Conservation (phyloP, 257 asterid genomes). For the Ehretia macrophylla region DNA sequence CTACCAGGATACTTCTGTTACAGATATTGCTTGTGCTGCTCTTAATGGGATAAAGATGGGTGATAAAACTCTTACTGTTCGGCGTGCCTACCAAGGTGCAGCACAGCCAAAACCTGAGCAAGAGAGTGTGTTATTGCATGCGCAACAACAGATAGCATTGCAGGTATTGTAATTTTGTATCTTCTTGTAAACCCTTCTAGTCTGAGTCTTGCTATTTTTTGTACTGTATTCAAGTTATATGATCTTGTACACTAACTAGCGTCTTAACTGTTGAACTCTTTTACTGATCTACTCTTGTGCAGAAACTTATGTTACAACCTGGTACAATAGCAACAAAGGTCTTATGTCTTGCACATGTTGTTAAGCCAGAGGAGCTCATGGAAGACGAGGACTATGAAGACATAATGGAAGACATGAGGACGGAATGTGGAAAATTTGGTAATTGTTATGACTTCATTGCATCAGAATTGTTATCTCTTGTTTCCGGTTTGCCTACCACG, state of each 20-base stretch:
- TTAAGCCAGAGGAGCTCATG: constrained; percentile 61
- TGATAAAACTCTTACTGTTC: constrained; percentile 90
- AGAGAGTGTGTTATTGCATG: constrained; percentile 83
- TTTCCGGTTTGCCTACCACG: neutral
- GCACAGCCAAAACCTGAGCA: constrained; percentile 91
- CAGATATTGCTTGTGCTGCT: constrained; percentile 98
- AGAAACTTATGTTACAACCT: constrained; percentile 72
- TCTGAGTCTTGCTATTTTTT: neutral
- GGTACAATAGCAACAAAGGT: constrained; percentile 63
- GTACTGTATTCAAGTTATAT: neutral
- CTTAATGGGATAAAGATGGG: constrained; percentile 99
- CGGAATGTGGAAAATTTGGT: constrained; percentile 78
- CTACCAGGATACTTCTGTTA: constrained; percentile 81
- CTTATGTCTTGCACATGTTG: constrained; percentile 75
- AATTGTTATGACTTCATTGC: neutral
- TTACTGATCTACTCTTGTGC: constrained; percentile 22
- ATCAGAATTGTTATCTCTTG: neutral
- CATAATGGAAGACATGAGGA: constrained; percentile 82
- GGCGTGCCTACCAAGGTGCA: constrained; percentile 94
- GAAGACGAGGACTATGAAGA: constrained; percentile 79
- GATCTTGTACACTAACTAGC: neutral
- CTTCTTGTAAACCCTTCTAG: constrained; percentile 1
- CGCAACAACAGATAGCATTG: constrained; percentile 91
- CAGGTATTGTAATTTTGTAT: constrained; percentile 45
- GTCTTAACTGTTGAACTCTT: neutral